phyloP scores from a whole-genome alignment of 169 alveolate genomes.

The Cryptosporidium tyzzeri region DNA sequence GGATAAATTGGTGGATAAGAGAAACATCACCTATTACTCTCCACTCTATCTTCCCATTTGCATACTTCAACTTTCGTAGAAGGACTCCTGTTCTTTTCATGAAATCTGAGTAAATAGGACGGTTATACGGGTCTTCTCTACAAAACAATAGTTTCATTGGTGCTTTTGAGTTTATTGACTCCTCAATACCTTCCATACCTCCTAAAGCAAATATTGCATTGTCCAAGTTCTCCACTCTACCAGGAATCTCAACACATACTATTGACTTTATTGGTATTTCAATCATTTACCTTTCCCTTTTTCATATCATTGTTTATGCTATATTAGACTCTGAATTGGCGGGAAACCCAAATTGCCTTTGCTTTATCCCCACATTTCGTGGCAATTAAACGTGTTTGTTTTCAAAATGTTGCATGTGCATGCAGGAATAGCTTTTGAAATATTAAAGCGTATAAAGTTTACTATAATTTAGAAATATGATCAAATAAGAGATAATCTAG shows the following conservation, averaged over 20 bases:
- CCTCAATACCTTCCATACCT: slow-evolving; percentile 43
- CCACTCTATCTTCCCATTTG: slow-evolving; percentile 39
- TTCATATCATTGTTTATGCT: slow-evolving; percentile 1
- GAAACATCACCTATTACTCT: slow-evolving; percentile 39
- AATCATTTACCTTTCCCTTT: not conserved
- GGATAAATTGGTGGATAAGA: slow-evolving; percentile 31
- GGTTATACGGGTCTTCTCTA: slow-evolving; percentile 60
- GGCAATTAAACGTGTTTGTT: not conserved
- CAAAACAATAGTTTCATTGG: slow-evolving; percentile 56
- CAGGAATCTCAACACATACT: slow-evolving; percentile 66
- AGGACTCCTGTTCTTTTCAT: slow-evolving; percentile 64
- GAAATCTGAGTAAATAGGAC: slow-evolving; percentile 49
- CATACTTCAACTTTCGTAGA: slow-evolving; percentile 5
- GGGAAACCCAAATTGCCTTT: not conserved
- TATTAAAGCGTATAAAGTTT: not conserved
- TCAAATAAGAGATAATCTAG: too few relatives aligned
- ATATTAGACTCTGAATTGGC: not conserved
- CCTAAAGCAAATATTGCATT: slow-evolving; percentile 67
- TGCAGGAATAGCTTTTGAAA: not conserved
- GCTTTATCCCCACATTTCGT: not conserved
- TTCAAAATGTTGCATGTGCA: not conserved
- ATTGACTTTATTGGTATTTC: slow-evolving; percentile 24
- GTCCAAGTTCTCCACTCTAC: slow-evolving; percentile 48
- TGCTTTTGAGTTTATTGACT: not conserved
- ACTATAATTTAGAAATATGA: too few relatives aligned